Conservation (phyloP, 2,329 filamentous ascomycete species). For the Cladorrhinum sp. region DNA sequence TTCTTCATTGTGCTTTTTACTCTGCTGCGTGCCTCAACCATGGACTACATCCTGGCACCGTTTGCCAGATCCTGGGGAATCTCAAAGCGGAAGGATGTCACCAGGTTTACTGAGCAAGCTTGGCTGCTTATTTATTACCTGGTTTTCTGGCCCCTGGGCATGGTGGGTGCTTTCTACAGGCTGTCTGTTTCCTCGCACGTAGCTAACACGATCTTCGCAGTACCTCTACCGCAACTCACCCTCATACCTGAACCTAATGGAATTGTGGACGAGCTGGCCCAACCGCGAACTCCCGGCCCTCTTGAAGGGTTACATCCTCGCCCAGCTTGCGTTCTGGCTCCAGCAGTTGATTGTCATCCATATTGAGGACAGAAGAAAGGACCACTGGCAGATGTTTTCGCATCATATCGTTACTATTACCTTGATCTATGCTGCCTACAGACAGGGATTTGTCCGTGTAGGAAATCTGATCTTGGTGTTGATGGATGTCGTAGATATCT, state of each 20-base stretch:
- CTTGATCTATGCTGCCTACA: constrained; percentile 78
- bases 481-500: constrained; percentile 90
- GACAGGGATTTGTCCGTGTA: constrained; percentile 81
- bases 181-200: background rate
- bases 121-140: constrained; percentile 85
- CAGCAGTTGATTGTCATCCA: constrained; percentile 94
- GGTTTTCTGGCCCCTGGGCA: constrained; percentile 77
- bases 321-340: constrained; percentile 88
- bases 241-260: constrained; percentile 72
- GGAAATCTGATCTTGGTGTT: constrained; percentile 85
- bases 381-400: constrained; percentile 92
- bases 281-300: constrained; percentile 68
- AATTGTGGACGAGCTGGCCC: constrained; percentile 85
- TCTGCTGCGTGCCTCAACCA: constrained; percentile 74
- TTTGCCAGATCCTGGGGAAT: constrained; percentile 71
- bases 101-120: constrained; percentile 89
- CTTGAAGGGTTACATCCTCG: constrained; percentile 86
- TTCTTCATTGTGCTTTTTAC: constrained; percentile 84
- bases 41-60: constrained; percentile 84
- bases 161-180: constrained; percentile 56
- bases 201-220: constrained; percentile 43
- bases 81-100: constrained; percentile 69
- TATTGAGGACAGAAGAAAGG: constrained; percentile 90
- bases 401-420: constrained; percentile 88
- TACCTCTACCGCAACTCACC: constrained; percentile 76